Evolutionary conservation across 192 early-diverging fungal species (phyloP).

Genomic region (Backusella westeae): DNA sequence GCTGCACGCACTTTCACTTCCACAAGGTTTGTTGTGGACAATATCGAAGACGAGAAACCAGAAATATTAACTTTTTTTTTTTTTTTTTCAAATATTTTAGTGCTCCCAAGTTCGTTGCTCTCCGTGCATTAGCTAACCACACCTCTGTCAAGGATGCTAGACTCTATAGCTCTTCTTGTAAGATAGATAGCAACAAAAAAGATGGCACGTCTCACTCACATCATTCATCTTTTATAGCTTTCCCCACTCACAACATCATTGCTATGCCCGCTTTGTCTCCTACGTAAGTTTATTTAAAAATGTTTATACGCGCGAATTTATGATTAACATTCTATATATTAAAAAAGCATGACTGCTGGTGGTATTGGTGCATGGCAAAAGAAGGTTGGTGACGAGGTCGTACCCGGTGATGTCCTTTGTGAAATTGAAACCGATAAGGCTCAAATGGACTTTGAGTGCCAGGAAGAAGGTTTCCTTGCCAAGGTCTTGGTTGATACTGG

Average conservation of each 20-base stretch:
- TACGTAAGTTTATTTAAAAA: constrained; percentile 47
- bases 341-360: constrained; percentile 80
- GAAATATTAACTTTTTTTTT: neutral
- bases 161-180: constrained; percentile 55
- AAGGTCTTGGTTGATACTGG: constrained; percentile 86
- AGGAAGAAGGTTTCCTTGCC: constrained; percentile 95
- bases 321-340: neutral
- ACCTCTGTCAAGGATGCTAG: constrained; percentile 41
- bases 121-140: constrained; percentile 38
- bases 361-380: constrained; percentile 94
- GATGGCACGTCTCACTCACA: neutral
- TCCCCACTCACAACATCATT: constrained; percentile 80
- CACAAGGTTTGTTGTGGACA: constrained; percentile 16
- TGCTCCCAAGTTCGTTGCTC: constrained; percentile 38
- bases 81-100: neutral
- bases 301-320: neutral
- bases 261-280: constrained; percentile 98
- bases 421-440: constrained; percentile 99
- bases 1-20: constrained; percentile 43
- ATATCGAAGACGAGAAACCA: neutral
- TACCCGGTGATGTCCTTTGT: constrained; percentile 89
- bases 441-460: constrained; percentile 98
- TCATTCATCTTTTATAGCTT: constrained; percentile 38
- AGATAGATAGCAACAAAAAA: constrained; percentile 22
- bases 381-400: constrained; percentile 86